Conservation (phyloP, 2,329 filamentous ascomycete genomes). For the Monascus ruber region DNA sequence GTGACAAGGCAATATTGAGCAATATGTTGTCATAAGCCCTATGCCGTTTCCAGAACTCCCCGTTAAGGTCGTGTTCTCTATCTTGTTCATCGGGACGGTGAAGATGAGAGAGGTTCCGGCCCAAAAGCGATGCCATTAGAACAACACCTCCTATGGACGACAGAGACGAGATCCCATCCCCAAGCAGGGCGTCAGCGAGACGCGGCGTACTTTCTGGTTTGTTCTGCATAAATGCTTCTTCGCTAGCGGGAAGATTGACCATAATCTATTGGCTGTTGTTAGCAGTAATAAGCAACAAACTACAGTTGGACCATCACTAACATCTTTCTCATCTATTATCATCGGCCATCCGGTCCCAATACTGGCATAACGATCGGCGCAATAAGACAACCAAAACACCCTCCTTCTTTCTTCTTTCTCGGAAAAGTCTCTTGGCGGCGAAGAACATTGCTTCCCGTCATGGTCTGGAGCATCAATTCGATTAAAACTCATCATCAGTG, state of each 20-base stretch:
- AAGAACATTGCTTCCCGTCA: constrained; percentile 86
- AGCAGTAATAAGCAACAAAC: constrained; percentile 6
- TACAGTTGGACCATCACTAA: constrained; percentile 23
- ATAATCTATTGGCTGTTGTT: constrained; percentile 44
- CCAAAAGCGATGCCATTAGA: constrained; percentile 80
- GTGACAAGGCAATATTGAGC: constrained; percentile 69
- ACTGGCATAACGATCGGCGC: constrained; percentile 81
- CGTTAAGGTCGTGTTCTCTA: constrained; percentile 75
- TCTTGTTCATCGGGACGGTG: constrained; percentile 77
- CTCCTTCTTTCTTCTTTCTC: constrained; percentile 82
- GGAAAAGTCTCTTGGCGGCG: constrained; percentile 82
- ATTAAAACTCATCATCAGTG: constrained; percentile 88
- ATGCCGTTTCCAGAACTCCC: constrained; percentile 92
- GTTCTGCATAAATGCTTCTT: constrained; percentile 75
- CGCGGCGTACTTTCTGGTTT: constrained; percentile 60
- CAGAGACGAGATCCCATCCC: constrained; percentile 60
- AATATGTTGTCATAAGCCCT: constrained; percentile 80
- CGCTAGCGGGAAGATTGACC: constrained; percentile 71
- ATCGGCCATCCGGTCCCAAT: constrained; percentile 97
- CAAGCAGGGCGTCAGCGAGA: constrained; percentile 44
- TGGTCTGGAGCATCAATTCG: constrained; percentile 69
- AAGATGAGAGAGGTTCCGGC: constrained; percentile 79
- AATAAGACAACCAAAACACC: constrained; percentile 93
- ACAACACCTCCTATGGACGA: constrained; percentile 71
- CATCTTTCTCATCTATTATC: constrained; percentile 80